Base-by-base conservation (phyloP, 2,329 filamentous ascomycete species). In the Fusarium equiseti region DNA sequence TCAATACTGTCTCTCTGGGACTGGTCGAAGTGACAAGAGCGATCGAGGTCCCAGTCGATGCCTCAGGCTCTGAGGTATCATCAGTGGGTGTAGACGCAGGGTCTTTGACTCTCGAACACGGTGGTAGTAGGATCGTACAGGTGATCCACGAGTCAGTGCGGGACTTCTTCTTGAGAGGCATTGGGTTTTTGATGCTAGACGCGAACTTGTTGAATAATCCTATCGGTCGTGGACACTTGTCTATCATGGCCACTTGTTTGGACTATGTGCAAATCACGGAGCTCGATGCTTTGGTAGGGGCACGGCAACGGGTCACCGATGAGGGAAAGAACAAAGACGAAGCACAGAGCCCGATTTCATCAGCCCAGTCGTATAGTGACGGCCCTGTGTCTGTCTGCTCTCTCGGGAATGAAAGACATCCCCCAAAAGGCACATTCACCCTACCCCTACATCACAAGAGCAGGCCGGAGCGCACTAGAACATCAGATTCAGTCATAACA, bases 91-190 rank as follows among this genome's bases (percentile, higher is more conserved):
- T 59, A 5, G 53, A 61, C 6, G 63, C 61, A 1, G 69, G 71
- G 11, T 72, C 71, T 0, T 24, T 73, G 3, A 52, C 66, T 13
- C 35, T 48, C 2, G 69, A 66, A 6, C 35, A 60, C 3, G 71
- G 71, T 0, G 68, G 62, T 3, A 51, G 58, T 7, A 54, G 71
- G 0, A 20, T 71, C 0, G 43, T 73, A 3, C 52, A 59, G 12
- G 31, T 68, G 1, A 72, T 72, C 2, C 69, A 73, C n/a, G 12
- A 59, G 3, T 72, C 69, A 0, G 63, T 71, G 3, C 46, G 65
- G 0, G 61, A 71, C 1, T 72, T 63, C n/a, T 61, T 72, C 8
- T 27, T 70, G 1, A 2, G 27, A 0, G 10, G 49, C 4, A 6
- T n/a, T 3, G 70, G 71, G 0, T 72, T 71, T 11, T 3, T 1